A percentile compares a stretch with the other conserved stretches of the same genome.
phyloP scores from a whole-genome alignment of 2,329 filamentous ascomycete species.

The Aureobasidium namibiae region DNA sequence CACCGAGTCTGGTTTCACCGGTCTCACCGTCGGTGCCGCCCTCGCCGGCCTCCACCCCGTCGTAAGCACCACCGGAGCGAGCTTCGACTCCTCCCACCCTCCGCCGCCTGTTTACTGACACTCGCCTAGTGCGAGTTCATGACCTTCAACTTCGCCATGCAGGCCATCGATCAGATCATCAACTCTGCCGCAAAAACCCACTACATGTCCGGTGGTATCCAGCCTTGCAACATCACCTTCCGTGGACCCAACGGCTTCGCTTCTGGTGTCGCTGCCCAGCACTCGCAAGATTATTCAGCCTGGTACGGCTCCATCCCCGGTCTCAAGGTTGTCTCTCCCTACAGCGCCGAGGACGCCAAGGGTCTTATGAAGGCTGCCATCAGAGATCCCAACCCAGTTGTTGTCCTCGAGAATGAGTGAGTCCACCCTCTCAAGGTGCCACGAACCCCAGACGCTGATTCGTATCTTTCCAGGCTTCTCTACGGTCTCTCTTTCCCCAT shows the following conservation, averaged over 20 bases:
- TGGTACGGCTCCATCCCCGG: conserved; percentile 99
- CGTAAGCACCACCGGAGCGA: conserved; percentile 49
- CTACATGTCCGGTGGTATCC: conserved; percentile 99
- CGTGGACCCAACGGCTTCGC: conserved; percentile 98
- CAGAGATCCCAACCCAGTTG: conserved; percentile 93
- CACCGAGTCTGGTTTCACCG: conserved; percentile 91
- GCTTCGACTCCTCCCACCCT: neutral
- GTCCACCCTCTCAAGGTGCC: conserved; percentile 9
- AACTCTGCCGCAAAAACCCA: conserved; percentile 98
- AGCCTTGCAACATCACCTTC: conserved; percentile 99
- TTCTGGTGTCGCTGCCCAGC: conserved; percentile 88
- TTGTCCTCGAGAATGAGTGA: conserved; percentile 51
- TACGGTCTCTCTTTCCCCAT: conserved; percentile 95
- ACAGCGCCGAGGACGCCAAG: conserved; percentile 97
- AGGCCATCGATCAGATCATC: conserved; percentile 98
- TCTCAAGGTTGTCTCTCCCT: conserved; percentile 92
- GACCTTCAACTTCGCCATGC: conserved; percentile 99
- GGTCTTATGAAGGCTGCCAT: conserved; percentile 96
- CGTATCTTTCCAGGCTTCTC: conserved; percentile 48
- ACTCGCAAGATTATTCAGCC: conserved; percentile 96
- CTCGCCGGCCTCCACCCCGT: conserved; percentile 90
- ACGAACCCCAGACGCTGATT: neutral
- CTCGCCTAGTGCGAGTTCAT: conserved; percentile 84
- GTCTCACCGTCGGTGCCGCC: conserved; percentile 89
- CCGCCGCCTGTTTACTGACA: conserved; percentile 14